These are phyloP conservation scores for Geranomyces michiganensis DNA, from an alignment of 192 early-diverging fungal genomes.

Conservation along the genomic window DNA sequence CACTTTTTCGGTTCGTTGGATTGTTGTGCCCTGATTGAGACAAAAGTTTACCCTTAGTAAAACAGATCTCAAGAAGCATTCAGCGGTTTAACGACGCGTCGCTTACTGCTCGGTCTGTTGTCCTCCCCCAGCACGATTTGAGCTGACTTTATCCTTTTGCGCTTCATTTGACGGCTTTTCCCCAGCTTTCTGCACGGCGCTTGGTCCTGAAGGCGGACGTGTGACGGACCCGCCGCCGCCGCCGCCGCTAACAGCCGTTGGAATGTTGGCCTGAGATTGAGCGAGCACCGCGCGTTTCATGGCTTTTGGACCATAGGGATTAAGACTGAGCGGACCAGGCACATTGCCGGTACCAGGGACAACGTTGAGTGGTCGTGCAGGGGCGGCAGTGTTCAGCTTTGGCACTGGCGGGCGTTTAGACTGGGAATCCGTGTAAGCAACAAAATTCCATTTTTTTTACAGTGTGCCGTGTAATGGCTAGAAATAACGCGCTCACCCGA, in stretches of 20 bases:
- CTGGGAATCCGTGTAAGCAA: not conserved
- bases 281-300: constrained; percentile 4
- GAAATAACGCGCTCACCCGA: not conserved
- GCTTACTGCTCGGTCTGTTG: not conserved
- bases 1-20: constrained; percentile 34
- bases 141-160: not conserved
- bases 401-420: not conserved
- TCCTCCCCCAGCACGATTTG: not conserved
- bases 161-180: not conserved
- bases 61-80: not conserved
- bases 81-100: not conserved
- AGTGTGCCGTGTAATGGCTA: not conserved
- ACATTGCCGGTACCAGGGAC: not conserved
- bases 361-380: not conserved
- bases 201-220: not conserved
- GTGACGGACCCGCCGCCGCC: not conserved
- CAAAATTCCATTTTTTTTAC: not conserved
- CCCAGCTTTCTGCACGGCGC: not conserved
- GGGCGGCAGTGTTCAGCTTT: not conserved
- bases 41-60: no score
- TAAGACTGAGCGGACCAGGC: not conserved
- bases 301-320: constrained; percentile 7
- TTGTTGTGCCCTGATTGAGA: not conserved
- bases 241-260: not conserved
- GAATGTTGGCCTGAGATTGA: not conserved